phyloP scores from a whole-genome alignment of 192 early-diverging fungal genomes.

The Helicostylum pulchrum region DNA sequence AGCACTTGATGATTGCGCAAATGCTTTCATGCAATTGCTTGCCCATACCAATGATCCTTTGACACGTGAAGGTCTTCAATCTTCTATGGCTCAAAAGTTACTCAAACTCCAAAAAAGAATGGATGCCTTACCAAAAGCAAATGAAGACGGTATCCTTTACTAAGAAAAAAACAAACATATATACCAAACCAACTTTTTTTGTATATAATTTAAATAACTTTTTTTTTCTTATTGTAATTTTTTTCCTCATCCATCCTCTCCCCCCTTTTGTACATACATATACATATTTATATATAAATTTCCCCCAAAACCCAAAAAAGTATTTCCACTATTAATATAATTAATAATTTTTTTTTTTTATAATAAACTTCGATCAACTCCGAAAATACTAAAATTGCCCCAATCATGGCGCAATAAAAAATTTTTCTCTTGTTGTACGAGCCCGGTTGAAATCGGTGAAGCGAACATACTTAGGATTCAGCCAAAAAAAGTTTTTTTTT shows the following conservation, averaged over 20 bases:
- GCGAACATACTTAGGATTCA: too few relatives aligned
- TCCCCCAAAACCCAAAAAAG: background rate
- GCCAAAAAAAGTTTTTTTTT: too few relatives aligned
- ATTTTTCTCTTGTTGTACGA: too few relatives aligned
- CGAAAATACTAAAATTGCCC: too few relatives aligned
- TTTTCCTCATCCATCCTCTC: too few relatives aligned
- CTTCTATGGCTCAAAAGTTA: slow-evolving; percentile 9
- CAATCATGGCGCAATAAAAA: too few relatives aligned
- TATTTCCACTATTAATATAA: background rate
- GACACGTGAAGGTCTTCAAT: slow-evolving; percentile 15
- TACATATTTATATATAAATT: background rate
- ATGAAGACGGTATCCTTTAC: background rate
- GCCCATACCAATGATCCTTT: background rate
- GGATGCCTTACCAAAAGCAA: slow-evolving; percentile 3
- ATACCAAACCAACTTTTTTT: background rate
- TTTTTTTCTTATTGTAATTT: background rate
- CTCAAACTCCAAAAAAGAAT: slow-evolving; percentile 4
- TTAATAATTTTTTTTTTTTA: background rate
- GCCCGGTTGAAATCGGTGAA: too few relatives aligned
- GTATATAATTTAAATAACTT: background rate
- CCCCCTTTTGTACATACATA: background rate
- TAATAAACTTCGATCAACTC: background rate
- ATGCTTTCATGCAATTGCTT: slow-evolving; percentile 4
- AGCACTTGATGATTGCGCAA: slow-evolving; percentile 13
- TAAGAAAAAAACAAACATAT: background rate